Evolutionary conservation across 148 eudicot species (phyloP), one percentile per base, ranked within the genome.

Genomic region (Rhododendron molle): DNA sequence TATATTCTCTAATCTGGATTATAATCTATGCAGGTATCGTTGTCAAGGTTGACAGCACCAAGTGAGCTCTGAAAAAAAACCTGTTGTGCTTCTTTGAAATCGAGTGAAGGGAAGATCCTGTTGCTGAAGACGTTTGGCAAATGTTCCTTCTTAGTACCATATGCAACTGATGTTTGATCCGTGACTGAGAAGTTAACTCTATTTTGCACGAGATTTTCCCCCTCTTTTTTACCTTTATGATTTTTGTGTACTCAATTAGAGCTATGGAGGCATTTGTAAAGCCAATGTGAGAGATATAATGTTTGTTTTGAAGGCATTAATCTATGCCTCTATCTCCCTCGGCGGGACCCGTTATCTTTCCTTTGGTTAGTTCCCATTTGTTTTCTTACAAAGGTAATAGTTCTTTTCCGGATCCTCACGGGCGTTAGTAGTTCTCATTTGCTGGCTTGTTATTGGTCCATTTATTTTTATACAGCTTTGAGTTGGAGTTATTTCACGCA

Each of bases 61-160:
- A 54, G 69, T 81, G 83, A 5, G n/a, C 67, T 60, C 26, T 23
- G 34, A 10, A 2, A 36, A 11, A 34, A 8, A 1, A 15, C 26
- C 50, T 40, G 32, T 34, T 38, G 15, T 34, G 18, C 69, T 58
- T 56, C 49, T 81, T 81, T 15, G 82, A 60, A 80, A 56, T 47
- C 6, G 6, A 81, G 72, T 34, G 43, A 80, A 11, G 47, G 72
- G 44, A 56, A 76, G 78, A 83, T 86, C 72, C 62, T 67, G 38
- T 16, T 60, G 54, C 78, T 60, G 78, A 58, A 18, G 60, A 15
- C 30, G 20, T 32, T 78, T 44, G 46, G 44, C 62, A 50, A 44
- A 43, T 38, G 76, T 8, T 60, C 43, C 78, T 36, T 20, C n/a
- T 13, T 30, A 62, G 82, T 11, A 44, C 44, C 46, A 58, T 44